Base-by-base conservation (phyloP, 2,329 filamentous ascomycete species). In the Paracorniculantispora psalliotae region DNA sequence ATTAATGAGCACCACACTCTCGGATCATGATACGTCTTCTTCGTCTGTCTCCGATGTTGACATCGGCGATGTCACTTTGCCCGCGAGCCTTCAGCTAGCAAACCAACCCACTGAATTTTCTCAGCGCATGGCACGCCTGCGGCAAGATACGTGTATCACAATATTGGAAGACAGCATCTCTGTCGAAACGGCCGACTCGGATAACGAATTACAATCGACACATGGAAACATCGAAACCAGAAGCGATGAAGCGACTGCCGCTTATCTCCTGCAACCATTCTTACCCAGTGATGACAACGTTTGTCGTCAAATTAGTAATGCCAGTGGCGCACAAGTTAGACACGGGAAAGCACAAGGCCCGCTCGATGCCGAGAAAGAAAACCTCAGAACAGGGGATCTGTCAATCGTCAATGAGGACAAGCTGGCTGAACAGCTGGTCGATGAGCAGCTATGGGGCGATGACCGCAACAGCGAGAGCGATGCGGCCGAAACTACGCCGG, bases 41-140 rank as follows among this genome's bases (percentile, higher is more conserved):
- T 44, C 55, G 19, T 57, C 55, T 15, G 12, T 30, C 13, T 57
- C 57, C 13, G 57, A 59, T 15, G 13, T 48, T 13, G 57, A 59
- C n/a, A 49, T 54, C 12, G 57, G 57, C 4, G 57, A 59, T 41
- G 57, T 59, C 15, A 59, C 57, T 6, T 43, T 59, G 8, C 57
- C 57, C 12, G 49, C 57, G 7, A 59, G 57, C 13, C 57, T 59
- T 6, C 57, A 59, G 50, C 57, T 59, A n/a, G 5, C 33, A 25
- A 49, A 26, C 23, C 41, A 59, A 5, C 49, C 49, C 41, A 48
- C 49, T 1, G 57, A 59, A 17, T 25, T 54, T n/a, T 41, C 48
- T 17, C 57, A 59, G 3, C 57, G 57, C 7, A 54, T 59, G 43
- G 43, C 57, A 23, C 49, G 49, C n/a, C 26, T 54, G n/a, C 37